Percentiles rank a stretch among this genome's conserved stretches.
Conservation (phyloP, 2,329 filamentous ascomycete species). For the Aspergillus brunneoviolaceus region DNA sequence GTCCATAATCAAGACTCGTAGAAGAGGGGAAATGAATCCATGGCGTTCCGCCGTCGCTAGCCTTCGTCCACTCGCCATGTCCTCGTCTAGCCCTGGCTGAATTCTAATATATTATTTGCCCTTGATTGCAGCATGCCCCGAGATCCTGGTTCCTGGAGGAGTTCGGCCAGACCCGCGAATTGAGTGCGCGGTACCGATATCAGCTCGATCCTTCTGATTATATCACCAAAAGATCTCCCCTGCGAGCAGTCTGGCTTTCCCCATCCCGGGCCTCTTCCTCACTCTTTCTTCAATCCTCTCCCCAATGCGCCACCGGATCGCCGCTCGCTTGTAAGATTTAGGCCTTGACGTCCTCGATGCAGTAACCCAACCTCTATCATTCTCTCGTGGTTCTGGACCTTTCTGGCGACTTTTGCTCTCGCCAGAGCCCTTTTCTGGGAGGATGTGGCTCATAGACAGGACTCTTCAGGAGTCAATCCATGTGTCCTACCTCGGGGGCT, state of each 20-base stretch:
- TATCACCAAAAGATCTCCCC: conserved; percentile 2
- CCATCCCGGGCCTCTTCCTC: background rate
- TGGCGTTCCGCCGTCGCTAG: background rate
- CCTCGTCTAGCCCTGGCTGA: background rate
- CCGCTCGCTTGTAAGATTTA: background rate
- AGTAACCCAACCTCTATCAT: background rate
- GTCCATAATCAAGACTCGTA: background rate
- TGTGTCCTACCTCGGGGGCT: conserved; percentile 52
- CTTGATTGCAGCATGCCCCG: background rate
- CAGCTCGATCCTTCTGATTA: background rate
- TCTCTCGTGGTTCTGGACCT: background rate
- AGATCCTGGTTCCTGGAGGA: conserved; percentile 2
- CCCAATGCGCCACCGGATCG: background rate
- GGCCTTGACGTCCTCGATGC: background rate
- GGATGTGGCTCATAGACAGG: conserved; percentile 21
- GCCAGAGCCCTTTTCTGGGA: conserved; percentile 7
- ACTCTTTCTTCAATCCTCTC: background rate
- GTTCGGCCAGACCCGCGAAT: background rate
- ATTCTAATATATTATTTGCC: background rate
- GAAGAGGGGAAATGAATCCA: background rate
- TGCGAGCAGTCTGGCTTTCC: background rate
- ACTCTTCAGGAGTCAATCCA: conserved; percentile 9
- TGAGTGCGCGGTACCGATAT: background rate
- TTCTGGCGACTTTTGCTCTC: background rate
- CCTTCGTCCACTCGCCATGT: background rate